These are phyloP conservation scores for Truncatella angustata DNA, from an alignment of 2,329 filamentous ascomycete genomes.

Conservation along the genomic window DNA sequence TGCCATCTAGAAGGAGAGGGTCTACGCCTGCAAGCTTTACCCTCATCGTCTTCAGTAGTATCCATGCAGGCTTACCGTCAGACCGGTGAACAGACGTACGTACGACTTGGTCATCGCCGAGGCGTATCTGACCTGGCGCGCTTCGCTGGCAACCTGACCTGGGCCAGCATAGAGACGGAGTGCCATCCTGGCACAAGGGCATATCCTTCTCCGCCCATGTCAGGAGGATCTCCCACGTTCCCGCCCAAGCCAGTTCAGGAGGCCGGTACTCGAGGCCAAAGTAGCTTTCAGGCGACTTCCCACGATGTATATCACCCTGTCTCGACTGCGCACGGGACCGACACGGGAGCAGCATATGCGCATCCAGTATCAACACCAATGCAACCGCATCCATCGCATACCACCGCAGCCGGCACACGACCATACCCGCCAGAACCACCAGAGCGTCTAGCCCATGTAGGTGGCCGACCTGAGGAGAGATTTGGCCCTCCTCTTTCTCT, in stretches of 20 bases:
- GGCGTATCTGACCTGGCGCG: conserved; percentile 53
- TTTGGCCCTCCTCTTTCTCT: conserved; percentile 31
- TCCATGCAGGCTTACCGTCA: conserved; percentile 56
- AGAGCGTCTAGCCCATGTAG: conserved; percentile 39
- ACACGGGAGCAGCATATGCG: conserved; percentile 31
- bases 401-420: conserved; percentile 26
- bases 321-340: conserved; percentile 33
- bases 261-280: conserved; percentile 53
- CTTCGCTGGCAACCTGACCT: conserved; percentile 54
- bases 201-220: conserved; percentile 74
- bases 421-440: conserved; percentile 36
- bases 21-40: conserved; percentile 19
- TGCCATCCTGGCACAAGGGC: conserved; percentile 54
- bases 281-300: conserved; percentile 41
- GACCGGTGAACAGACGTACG: conserved; percentile 40
- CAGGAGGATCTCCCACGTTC: conserved; percentile 63
- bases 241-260: conserved; percentile 59
- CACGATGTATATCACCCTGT: conserved; percentile 51
- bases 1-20: conserved; percentile 23
- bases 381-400: conserved; percentile 17
- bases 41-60: conserved; percentile 23
- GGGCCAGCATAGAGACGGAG: conserved; percentile 54
- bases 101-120: conserved; percentile 58
- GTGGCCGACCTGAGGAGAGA: conserved; percentile 36
- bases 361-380: conserved; percentile 22